Evolutionary conservation across 441 rosid species (phyloP).

Genomic region (Populus hybrid): DNA sequence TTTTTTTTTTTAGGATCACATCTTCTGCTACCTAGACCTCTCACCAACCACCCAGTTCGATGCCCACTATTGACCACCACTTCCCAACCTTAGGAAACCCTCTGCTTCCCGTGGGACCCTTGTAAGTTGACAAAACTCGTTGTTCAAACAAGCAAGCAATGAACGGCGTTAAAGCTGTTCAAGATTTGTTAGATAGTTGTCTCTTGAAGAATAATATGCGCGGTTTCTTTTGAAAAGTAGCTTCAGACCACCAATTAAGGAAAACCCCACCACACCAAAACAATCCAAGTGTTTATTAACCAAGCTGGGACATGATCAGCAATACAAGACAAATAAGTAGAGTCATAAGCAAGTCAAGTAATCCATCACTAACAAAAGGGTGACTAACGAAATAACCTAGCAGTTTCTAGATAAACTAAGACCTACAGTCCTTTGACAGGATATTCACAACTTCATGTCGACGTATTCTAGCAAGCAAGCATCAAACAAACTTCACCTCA

Average conservation of each 20-base stretch:
- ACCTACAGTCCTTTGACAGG: background rate
- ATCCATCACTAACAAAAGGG: background rate
- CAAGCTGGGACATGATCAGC: background rate
- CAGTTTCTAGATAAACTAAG: background rate
- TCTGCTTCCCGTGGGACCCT: background rate
- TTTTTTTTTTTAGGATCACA: no score
- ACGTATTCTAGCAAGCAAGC: constrained; percentile 18
- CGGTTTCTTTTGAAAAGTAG: background rate
- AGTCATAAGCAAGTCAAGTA: background rate
- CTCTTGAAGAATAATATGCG: background rate
- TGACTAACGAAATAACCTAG: background rate
- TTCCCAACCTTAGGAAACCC: background rate
- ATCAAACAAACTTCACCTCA: constrained; percentile 9
- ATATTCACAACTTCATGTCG: constrained; percentile 28
- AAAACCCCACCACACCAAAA: background rate
- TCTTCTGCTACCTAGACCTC: background rate
- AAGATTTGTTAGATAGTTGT: background rate
- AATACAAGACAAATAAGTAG: background rate
- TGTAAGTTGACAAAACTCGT: background rate
- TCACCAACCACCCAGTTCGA: background rate
- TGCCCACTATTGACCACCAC: background rate
- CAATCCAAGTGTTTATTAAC: background rate
- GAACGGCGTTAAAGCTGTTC: background rate
- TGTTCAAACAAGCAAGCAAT: background rate
- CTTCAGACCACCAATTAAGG: background rate